Conservation (phyloP, 23 red algal genomes). For the Chondrus crispus region DNA sequence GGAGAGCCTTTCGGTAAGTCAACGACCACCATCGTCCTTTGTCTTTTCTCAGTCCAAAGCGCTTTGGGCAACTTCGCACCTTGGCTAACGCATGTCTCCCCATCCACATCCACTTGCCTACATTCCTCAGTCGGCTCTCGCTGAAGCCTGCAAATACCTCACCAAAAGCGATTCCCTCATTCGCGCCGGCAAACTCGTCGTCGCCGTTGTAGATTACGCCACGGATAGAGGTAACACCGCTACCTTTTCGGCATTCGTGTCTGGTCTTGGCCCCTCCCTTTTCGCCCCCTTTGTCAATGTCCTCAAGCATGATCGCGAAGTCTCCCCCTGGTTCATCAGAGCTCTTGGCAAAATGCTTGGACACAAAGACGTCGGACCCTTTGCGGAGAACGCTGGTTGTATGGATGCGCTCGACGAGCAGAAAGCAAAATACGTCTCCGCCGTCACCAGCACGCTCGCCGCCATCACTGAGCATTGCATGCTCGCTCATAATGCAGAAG, state of each 20-base stretch:
- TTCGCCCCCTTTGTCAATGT: not conserved
- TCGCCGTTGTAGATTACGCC: constrained; percentile 15
- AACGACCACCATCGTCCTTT: not conserved
- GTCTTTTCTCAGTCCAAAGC: too few species aligned
- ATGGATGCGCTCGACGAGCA: constrained; percentile 4
- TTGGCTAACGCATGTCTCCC: too few species aligned
- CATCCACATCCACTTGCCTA: too few species aligned
- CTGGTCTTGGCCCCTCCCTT: constrained; percentile 6
- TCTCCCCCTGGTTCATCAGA: constrained; percentile 23
- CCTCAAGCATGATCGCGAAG: constrained; percentile 38
- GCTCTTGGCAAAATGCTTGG: constrained; percentile 22
- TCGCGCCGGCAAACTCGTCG: constrained; percentile 50
- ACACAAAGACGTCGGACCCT: not conserved
- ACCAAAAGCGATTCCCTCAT: constrained; percentile 10
- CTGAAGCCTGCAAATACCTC: constrained; percentile 3
- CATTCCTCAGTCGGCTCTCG: constrained; percentile 9
- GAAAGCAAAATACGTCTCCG: constrained; percentile 1
- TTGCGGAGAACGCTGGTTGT: not conserved
- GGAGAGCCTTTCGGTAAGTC: constrained; percentile 35
- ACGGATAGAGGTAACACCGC: not conserved
- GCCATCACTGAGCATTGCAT: constrained; percentile 21
- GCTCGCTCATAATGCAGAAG: constrained; percentile 12
- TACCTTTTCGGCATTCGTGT: not conserved
- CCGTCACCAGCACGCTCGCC: constrained; percentile 2
- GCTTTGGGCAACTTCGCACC: too few species aligned